Evolutionary conservation across 306 rosid species (phyloP).

Genomic region (Citrullus mucosospermus): DNA sequence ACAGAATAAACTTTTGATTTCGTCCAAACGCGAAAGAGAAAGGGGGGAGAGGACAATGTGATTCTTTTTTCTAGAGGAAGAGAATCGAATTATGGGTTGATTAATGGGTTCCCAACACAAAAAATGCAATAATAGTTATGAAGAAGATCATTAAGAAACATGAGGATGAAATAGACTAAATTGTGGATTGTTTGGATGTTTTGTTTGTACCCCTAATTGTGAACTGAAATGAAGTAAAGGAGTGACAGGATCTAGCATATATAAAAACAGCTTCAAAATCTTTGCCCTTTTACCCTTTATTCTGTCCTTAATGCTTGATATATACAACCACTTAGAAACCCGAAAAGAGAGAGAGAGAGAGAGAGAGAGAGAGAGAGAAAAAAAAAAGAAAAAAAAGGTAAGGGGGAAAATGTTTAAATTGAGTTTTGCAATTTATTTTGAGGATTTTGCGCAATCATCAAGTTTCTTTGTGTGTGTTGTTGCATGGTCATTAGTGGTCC

Average conservation of each 20-base stretch:
- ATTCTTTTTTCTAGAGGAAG: background rate
- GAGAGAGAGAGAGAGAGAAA: background rate
- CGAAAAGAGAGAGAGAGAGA: rapidly evolving
- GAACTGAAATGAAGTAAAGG: background rate
- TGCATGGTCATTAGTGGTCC: slow-evolving; percentile 1
- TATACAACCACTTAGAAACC: background rate
- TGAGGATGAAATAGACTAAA: background rate
- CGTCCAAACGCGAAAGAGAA: no score
- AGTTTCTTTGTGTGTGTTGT: background rate
- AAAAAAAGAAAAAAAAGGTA: background rate
- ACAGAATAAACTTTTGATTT: no score
- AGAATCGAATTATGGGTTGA: background rate
- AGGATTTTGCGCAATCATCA: background rate
- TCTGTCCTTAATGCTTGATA: slow-evolving; percentile 2
- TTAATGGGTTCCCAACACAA: background rate
- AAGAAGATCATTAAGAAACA: background rate
- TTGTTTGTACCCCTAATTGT: background rate
- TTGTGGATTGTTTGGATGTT: background rate
- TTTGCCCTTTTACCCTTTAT: background rate
- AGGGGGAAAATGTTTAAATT: background rate
- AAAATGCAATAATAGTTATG: background rate
- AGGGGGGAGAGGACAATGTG: background rate
- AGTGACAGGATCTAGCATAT: background rate
- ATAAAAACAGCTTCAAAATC: background rate
- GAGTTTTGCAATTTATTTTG: background rate